Evolutionary conservation across 192 early-diverging fungal genomes (phyloP).

Genomic region (Backusella tarrabulga): DNA sequence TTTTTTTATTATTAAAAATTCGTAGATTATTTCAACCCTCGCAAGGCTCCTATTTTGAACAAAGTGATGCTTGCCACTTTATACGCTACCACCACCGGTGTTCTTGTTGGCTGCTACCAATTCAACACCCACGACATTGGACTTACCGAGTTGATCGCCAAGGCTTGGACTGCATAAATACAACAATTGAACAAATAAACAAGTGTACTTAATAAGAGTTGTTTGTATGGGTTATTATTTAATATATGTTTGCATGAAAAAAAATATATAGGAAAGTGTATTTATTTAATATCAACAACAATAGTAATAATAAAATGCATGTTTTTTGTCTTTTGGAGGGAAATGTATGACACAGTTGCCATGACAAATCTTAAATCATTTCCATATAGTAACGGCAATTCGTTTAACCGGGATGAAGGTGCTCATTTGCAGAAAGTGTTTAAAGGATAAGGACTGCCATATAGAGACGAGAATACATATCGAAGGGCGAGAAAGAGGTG

Average conservation of each 20-base stretch:
- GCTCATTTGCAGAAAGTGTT: not conserved
- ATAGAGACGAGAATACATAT: too few relatives aligned
- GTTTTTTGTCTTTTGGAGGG: not conserved
- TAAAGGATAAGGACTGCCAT: not conserved
- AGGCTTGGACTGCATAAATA: constrained; percentile 64
- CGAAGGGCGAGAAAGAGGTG: too few relatives aligned
- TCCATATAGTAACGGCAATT: not conserved
- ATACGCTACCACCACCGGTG: constrained; percentile 65
- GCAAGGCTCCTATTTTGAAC: constrained; percentile 61
- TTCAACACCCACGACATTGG: constrained; percentile 98
- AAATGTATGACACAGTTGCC: not conserved
- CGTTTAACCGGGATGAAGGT: not conserved
- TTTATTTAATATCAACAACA: too few relatives aligned
- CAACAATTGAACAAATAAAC: not conserved
- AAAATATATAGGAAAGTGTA: not conserved
- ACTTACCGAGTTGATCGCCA: constrained; percentile 82
- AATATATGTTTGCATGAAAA: not conserved
- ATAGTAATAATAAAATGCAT: not conserved
- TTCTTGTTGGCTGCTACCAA: constrained; percentile 84
- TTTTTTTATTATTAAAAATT: not conserved
- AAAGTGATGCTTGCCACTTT: constrained; percentile 64
- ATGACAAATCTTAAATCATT: not conserved
- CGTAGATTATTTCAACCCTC: constrained; percentile 81
- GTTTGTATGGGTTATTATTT: not conserved
- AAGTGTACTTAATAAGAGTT: not conserved